Percentiles rank a stretch among this genome's conserved stretches.
phyloP scores from a whole-genome alignment of 306 rosid species.

The Abrus precatorius region DNA sequence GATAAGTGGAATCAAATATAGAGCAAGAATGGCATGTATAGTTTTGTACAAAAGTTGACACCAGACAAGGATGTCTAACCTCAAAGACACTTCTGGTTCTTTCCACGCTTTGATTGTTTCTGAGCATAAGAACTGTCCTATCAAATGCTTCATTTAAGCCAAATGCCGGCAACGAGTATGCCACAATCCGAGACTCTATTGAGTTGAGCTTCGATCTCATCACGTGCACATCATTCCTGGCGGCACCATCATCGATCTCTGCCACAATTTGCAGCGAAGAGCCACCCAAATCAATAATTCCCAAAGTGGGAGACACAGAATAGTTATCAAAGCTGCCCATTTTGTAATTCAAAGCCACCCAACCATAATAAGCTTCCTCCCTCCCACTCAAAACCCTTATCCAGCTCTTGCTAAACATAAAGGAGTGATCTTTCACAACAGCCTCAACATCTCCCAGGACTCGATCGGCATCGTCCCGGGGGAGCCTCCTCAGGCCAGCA shows the following conservation, averaged over 20 bases:
- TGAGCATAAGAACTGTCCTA: conserved; percentile 65
- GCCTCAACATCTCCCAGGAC: conserved; percentile 67
- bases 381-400: conserved; percentile 86
- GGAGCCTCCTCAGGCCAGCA: conserved; percentile 80
- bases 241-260: conserved; percentile 28
- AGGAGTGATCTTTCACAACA: conserved; percentile 61
- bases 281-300: conserved; percentile 88
- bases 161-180: conserved; percentile 72
- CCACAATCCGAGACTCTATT: conserved; percentile 55
- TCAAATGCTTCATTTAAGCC: conserved; percentile 91
- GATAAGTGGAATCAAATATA: conserved; percentile 26
- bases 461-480: conserved; percentile 48
- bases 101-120: conserved; percentile 50
- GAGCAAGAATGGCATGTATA: conserved; percentile 63
- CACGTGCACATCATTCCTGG: conserved; percentile 50
- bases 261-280: conserved; percentile 84
- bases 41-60: conserved; percentile 60
- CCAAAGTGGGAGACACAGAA: conserved; percentile 63
- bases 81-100: conserved; percentile 41
- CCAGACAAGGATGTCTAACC: conserved; percentile 79
- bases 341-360: conserved; percentile 87
- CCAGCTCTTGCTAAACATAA: conserved; percentile 68
- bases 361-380: conserved; percentile 86
- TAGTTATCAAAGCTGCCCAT: conserved; percentile 62
- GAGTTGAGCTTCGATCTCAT: conserved; percentile 65